A percentile compares a stretch with the other conserved stretches of the same genome.
Evolutionary conservation across 345 rosid species (phyloP).

Genomic region (Abelmoschus esculentus): DNA sequence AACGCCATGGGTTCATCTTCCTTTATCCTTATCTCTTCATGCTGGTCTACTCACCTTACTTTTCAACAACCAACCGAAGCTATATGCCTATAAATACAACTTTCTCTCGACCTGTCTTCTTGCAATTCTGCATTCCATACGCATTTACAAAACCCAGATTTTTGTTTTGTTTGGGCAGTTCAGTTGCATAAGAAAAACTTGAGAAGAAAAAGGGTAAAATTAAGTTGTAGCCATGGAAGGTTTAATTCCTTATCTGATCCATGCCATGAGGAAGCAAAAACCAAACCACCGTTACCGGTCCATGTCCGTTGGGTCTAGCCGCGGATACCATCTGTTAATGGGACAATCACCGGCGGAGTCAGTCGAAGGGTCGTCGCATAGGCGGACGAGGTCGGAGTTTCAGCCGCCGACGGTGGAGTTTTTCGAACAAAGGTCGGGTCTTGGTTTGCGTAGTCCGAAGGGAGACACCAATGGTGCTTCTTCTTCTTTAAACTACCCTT

Average conservation of each 20-base stretch:
- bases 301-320: slow-evolving; percentile 38
- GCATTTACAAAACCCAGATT: neutral
- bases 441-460: slow-evolving; percentile 8
- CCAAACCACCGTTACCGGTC: slow-evolving; percentile 20
- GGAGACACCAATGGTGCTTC: neutral
- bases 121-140: neutral
- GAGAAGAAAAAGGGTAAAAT: too few relatives aligned
- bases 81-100: neutral
- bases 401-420: slow-evolving; percentile 29
- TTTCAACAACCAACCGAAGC: neutral
- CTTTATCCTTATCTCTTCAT: too few relatives aligned
- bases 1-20: too few relatives aligned
- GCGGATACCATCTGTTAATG: slow-evolving; percentile 50
- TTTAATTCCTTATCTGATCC: slow-evolving; percentile 54
- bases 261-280: slow-evolving; percentile 34
- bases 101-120: neutral
- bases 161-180: neutral
- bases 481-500: slow-evolving; percentile 4
- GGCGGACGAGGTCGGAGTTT: slow-evolving; percentile 42
- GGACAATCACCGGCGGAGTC: slow-evolving; percentile 24
- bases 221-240: slow-evolving; percentile 47
- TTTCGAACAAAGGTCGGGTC: slow-evolving; percentile 22
- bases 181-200: neutral
- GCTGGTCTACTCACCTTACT: too few relatives aligned
- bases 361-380: slow-evolving; percentile 37